Percentiles rank a stretch among this genome's conserved stretches.
These are phyloP conservation scores for Setomelanomma holmii DNA, from an alignment of 2,329 filamentous ascomycete genomes.

Conservation along the genomic window DNA sequence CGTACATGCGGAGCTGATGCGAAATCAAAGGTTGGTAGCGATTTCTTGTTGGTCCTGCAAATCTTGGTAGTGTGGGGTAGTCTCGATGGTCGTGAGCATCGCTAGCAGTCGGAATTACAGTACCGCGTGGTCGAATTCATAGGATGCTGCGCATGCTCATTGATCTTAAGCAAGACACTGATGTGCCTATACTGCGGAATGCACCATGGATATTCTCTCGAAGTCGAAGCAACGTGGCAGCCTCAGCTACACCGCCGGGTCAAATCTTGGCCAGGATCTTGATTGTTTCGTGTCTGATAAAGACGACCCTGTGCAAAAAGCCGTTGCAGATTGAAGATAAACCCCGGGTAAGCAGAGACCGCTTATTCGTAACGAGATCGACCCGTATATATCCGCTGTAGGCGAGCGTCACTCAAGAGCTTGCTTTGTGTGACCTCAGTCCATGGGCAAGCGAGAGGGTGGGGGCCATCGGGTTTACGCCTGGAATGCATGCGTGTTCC, in stretches of 20 bases:
- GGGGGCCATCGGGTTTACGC: background rate
- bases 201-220: too few species aligned
- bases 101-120: too few species aligned
- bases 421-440: background rate
- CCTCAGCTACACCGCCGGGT: background rate
- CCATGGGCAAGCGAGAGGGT: background rate
- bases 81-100: too few species aligned
- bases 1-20: too few species aligned
- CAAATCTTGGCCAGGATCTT: background rate
- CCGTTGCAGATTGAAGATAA: background rate
- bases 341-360: background rate
- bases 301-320: background rate
- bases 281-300: background rate
- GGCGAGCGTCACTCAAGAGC: background rate
- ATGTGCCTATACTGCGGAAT: too few species aligned
- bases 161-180: too few species aligned
- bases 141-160: too few species aligned
- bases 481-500: background rate
- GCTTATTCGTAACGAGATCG: background rate
- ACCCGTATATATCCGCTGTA: background rate
- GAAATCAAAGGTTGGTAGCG: too few species aligned
- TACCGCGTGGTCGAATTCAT: too few species aligned
- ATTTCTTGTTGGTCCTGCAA: too few species aligned
- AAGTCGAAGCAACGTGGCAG: background rate
- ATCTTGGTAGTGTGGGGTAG: too few species aligned